Conservation (phyloP, 495 filamentous ascomycete species). For the Parmelia sp. region DNA sequence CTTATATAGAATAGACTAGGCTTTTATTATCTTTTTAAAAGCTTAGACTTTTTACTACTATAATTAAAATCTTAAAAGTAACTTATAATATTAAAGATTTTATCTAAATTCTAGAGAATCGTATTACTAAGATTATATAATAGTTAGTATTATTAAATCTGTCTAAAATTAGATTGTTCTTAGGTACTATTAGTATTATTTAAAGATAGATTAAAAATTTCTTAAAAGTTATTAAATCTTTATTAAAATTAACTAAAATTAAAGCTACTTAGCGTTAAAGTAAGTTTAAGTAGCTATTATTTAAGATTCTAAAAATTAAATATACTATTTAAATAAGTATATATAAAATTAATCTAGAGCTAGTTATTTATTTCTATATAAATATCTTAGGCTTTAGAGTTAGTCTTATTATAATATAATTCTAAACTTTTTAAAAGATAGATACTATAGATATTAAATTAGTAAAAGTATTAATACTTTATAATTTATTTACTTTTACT, state of each 20-base stretch:
- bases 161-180: background rate
- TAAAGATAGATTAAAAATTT: slow-evolving; percentile 14
- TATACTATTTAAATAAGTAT: slow-evolving; percentile 6
- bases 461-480: background rate
- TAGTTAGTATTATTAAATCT: background rate
- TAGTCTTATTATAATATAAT: background rate
- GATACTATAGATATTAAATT: too few species aligned
- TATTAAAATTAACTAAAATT: slow-evolving; percentile 1
- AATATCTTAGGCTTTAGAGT: slow-evolving; percentile 3
- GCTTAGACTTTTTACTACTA: too few species aligned
- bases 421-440: background rate
- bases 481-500: slow-evolving; percentile 1
- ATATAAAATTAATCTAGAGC: slow-evolving; percentile 6
- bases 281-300: too few species aligned
- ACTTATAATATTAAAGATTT: too few species aligned
- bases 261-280: slow-evolving; percentile 6
- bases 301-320: slow-evolving; percentile 17
- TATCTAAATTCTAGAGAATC: slow-evolving; percentile 10
- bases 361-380: slow-evolving; percentile 11
- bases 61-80: too few species aligned
- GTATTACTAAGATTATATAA: slow-evolving; percentile 1
- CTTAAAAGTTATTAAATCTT: background rate
- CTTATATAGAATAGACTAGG: too few species aligned
- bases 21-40: too few species aligned
- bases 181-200: slow-evolving; percentile 11